These are phyloP conservation scores for Polytolypa hystricis DNA, from an alignment of 2,329 filamentous ascomycete genomes.

Conservation along the genomic window DNA sequence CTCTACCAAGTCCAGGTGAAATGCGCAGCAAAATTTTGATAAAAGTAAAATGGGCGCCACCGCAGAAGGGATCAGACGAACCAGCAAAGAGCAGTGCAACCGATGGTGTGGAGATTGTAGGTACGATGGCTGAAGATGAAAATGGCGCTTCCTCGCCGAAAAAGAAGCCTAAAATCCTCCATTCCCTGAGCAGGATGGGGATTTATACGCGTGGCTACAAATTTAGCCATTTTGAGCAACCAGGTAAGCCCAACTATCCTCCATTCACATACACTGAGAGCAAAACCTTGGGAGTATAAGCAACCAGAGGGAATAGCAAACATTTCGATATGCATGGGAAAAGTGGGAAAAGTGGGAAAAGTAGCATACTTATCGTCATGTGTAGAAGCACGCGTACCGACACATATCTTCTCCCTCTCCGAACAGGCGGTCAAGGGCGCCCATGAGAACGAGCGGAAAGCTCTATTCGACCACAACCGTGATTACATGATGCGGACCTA, in stretches of 20 bases:
- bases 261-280: too few species aligned
- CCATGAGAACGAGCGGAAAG: constrained; percentile 40
- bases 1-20: constrained; percentile 58
- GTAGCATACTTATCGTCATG: constrained; percentile 2
- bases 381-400: constrained; percentile 42
- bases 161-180: constrained; percentile 55
- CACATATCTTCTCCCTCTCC: constrained; percentile 54
- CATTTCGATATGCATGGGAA: too few species aligned
- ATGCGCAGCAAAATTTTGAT: constrained; percentile 70
- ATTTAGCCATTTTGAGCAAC: constrained; percentile 61
- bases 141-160: constrained; percentile 17
- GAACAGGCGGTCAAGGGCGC: constrained; percentile 57
- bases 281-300: too few species aligned
- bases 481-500: constrained; percentile 79
- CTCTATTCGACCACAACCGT: constrained; percentile 71
- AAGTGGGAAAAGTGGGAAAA: too few species aligned
- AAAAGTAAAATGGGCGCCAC: constrained; percentile 61
- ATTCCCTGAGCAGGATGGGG: constrained; percentile 60
- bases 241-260: constrained; percentile 42
- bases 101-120: constrained; percentile 8
- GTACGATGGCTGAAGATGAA: constrained; percentile 26
- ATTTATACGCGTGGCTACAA: constrained; percentile 81
- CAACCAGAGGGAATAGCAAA: too few species aligned
- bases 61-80: constrained; percentile 26
- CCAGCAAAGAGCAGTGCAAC: constrained; percentile 11